Evolutionary conservation across 805 yeast species (phyloP), one percentile per base, ranked within the genome.

Genomic region (Ogataea zsoltii): DNA sequence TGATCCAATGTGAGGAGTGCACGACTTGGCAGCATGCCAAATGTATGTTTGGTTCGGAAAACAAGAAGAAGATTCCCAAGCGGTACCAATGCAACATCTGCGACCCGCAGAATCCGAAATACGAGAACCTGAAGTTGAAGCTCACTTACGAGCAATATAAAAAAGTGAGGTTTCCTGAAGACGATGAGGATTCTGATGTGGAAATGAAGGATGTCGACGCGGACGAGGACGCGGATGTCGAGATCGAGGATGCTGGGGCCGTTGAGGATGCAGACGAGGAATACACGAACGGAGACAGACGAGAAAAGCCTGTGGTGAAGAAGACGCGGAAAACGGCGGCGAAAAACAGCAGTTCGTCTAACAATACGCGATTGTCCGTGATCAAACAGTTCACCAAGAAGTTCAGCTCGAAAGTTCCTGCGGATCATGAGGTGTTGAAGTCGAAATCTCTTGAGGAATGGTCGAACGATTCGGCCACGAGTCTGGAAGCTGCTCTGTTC

Each of bases 11-110:
- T 63, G 88, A 81, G 21, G 54, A 64, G 7, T 85, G 91, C 58
- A 63, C 72, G 36, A 77, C 88, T 2, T 85, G 90, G 90, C 90
- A 85, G 58, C 91, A 85, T 57, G 75, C 77, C 26, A 66, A 59
- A 44, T 85, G 91, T 62, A 71, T 83, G 77, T 74, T 83, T 19
- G 80, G 73, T 36, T 60, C 67, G 7, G 62, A 67, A 10, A 56
- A 56, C n/a, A 58, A 55, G 17, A 65, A 60, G 26, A 58, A 57
- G 25, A 60, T 75, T 1, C 85, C 86, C 3, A 66, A 74, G 10
- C 51, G 57, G 11, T 83, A 84, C 58, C 51, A 54, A 16, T 84
- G 91, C 65, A 73, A 76, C 54, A 63, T 72, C 18, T 84, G 90
- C 61, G 72, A 68, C 50, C 75, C 77, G 0, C 39, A 53, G 1